Conservation (phyloP, 2,329 filamentous ascomycete genomes). For the Penicillium vulpinum region DNA sequence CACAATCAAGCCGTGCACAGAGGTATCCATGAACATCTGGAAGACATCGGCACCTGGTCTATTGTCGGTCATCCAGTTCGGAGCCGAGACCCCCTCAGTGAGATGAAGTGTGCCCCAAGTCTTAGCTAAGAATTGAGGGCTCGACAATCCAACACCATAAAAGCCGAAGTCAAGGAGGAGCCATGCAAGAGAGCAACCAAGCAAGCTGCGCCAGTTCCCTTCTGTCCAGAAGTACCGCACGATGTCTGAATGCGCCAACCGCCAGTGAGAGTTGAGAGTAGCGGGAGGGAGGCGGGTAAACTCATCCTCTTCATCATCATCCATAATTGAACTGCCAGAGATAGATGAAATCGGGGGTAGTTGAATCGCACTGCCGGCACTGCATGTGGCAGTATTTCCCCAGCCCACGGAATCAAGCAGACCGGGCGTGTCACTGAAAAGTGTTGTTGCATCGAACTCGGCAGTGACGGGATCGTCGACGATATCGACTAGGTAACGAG, state of each 20-base stretch:
- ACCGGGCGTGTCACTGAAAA: conserved; percentile 50
- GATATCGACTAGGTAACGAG: conserved; percentile 65
- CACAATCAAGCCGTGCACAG: conserved; percentile 42
- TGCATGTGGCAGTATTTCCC: conserved; percentile 24
- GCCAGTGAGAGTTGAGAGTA: conserved; percentile 46
- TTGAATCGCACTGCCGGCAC: conserved; percentile 18
- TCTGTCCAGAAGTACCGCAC: conserved; percentile 46
- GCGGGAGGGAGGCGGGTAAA: conserved; percentile 32
- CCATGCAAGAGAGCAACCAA: conserved; percentile 54
- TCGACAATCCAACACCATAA: conserved; percentile 55
- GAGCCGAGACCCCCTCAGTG: conserved; percentile 23
- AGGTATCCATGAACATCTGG: conserved; percentile 42
- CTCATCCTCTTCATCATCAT: conserved; percentile 24
- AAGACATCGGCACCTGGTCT: conserved; percentile 45
- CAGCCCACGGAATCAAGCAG: conserved; percentile 28
- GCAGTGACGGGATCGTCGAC: conserved; percentile 61
- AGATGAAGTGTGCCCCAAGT: conserved; percentile 41
- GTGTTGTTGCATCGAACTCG: conserved; percentile 59
- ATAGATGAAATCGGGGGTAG: conserved; percentile 30
- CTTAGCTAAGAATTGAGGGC: conserved; percentile 44
- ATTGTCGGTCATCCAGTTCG: conserved; percentile 40
- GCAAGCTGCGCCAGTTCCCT: conserved; percentile 46
- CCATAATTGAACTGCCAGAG: conserved; percentile 25
- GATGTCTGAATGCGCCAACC: conserved; percentile 40
- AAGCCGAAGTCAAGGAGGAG: conserved; percentile 60